Evolutionary conservation across 257 asterid genomes (phyloP), one percentile per base, ranked within the genome.

Genomic region (Jasminum sambac): DNA sequence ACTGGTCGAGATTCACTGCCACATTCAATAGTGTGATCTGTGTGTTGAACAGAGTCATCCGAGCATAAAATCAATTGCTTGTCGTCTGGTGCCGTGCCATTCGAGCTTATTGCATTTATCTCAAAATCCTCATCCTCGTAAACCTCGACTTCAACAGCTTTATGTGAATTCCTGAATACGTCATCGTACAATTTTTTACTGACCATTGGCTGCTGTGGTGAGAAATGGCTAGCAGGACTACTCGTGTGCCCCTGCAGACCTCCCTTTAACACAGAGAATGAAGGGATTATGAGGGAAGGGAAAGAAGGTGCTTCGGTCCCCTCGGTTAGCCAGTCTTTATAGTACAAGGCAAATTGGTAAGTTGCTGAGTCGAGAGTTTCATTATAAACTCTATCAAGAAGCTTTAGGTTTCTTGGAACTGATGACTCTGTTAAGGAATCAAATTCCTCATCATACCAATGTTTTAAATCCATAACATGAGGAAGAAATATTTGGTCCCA

Each of bases 271-370:
- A 64, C 64, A 37, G 86, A 69, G 63, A 83, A 40, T 16, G 84
- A 68, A 42, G 97, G 96, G 11, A 83, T 77, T 70, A 67, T 74
- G 41, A 87, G 70, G 8, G 78, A 39, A 24, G 96, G 97, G 65
- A 86, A 25, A 0, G 80, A 68, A 36, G 96, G 91, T 61, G 82
- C 85, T 76, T 80, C 91, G 37, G 64, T 79, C 55, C 90, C 95
- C 58, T 84, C 90, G 2, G 83, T 84, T 69, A 91, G 79, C 96
- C 97, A 91, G 69, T 85, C 90, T 63, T 89, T 91, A 79, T 91
- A 91, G 76, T 91, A 91, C 76, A 73, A 66, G 46, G 97, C 90
- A 68, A 86, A 82, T 66, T 63, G 81, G 50, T 34, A 75, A 48
- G 97, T 91, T 43, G 90, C 89, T 0, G 76, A 80, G 78, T 91